Conservation (phyloP, 331 rosid species). For the Prunus yedoensis region DNA sequence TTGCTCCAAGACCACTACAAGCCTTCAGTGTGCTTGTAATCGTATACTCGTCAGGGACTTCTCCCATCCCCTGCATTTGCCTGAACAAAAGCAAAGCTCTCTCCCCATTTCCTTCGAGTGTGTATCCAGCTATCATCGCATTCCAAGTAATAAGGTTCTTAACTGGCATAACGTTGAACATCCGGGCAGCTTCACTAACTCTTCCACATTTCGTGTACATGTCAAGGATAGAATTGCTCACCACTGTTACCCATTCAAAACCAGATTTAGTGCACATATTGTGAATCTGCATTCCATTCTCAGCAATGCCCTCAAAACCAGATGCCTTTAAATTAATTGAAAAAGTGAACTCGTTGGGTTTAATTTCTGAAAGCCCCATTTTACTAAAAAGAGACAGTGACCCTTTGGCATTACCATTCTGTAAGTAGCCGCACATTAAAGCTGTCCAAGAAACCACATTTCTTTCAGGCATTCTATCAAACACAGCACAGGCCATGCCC, state of each 20-base stretch:
- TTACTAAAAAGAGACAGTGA: conserved; percentile 38
- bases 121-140: conserved; percentile 56
- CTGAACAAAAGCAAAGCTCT: conserved; percentile 46
- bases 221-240: conserved; percentile 59
- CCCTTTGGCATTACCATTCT: conserved; percentile 41
- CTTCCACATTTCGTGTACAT: conserved; percentile 61
- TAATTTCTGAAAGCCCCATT: conserved; percentile 36
- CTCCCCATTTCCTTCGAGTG: conserved; percentile 37
- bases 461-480: conserved; percentile 60
- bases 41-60: conserved; percentile 56
- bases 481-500: conserved; percentile 33
- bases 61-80: conserved; percentile 46
- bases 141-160: conserved; percentile 60
- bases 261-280: conserved; percentile 51
- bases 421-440: conserved; percentile 53
- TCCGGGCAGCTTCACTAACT: conserved; percentile 40
- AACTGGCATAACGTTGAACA: conserved; percentile 45
- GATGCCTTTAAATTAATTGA: conserved; percentile 58
- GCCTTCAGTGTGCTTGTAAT: conserved; percentile 60
- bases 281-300: conserved; percentile 65
- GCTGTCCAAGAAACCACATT: conserved; percentile 72
- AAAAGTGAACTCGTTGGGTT: conserved; percentile 63
- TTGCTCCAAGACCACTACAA: conserved; percentile 47
- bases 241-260: conserved; percentile 41
- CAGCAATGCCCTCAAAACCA: conserved; percentile 38